Conservation (phyloP, 805 yeast species). For the Priceomyces fermenticarens region DNA sequence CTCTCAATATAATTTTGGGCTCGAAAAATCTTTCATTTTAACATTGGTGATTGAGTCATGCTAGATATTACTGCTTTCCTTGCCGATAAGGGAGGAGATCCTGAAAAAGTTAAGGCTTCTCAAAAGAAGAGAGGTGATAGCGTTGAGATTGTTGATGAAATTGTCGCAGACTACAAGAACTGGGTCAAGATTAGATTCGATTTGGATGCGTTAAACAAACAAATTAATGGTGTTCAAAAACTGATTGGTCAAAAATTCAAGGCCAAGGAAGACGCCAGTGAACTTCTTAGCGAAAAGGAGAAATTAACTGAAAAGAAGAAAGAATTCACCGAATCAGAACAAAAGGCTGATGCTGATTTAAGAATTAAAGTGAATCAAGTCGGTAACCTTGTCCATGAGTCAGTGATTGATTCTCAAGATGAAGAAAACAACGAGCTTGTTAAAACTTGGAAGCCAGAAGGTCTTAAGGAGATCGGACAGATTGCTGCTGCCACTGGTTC, state of each 20-base stretch:
- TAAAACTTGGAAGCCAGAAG: conserved; percentile 84
- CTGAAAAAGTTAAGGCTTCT: conserved; percentile 80
- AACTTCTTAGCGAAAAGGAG: conserved; percentile 79
- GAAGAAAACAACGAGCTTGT: conserved; percentile 90
- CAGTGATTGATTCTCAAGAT: conserved; percentile 81
- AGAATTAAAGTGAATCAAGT: conserved; percentile 81
- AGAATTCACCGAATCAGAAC: conserved; percentile 62
- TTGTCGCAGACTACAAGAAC: conserved; percentile 82
- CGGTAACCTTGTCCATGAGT: conserved; percentile 92
- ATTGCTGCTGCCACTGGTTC: conserved; percentile 75
- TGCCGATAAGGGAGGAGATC: conserved; percentile 96
- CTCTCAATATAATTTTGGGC: background rate
- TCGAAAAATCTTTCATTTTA: conserved; percentile 1
- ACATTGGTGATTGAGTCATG: conserved; percentile 45
- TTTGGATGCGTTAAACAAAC: conserved; percentile 86
- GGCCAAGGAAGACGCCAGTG: conserved; percentile 91
- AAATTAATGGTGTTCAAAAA: conserved; percentile 85
- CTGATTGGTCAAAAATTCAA: conserved; percentile 90
- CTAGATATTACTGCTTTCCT: conserved; percentile 89
- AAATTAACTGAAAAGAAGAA: conserved; percentile 68
- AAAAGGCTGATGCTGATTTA: conserved; percentile 72
- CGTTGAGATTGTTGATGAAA: conserved; percentile 94
- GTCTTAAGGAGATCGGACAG: conserved; percentile 53
- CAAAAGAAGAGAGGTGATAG: conserved; percentile 93
- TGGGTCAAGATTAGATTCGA: conserved; percentile 86